Conservation (phyloP, 306 rosid genomes). For the Fragaria nilgerrensis region DNA sequence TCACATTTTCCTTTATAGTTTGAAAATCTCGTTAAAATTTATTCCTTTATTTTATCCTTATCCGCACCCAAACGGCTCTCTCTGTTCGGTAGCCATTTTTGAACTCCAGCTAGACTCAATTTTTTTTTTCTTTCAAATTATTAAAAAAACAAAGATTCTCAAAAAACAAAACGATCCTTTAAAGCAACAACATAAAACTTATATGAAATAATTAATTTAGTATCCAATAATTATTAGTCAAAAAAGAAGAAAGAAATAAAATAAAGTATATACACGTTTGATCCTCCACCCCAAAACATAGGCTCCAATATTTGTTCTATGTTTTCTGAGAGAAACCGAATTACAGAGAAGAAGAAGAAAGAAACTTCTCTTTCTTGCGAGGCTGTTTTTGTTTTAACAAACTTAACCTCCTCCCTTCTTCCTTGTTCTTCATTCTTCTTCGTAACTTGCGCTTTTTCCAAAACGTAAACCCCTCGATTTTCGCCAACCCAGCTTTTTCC, state of each 20-base stretch:
- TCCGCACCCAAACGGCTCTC: slow-evolving; percentile 12
- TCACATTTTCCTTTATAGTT: background rate
- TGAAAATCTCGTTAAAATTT: background rate
- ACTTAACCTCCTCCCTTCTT: slow-evolving; percentile 34
- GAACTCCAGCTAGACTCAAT: slow-evolving; percentile 28
- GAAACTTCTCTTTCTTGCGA: background rate
- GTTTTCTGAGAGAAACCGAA: background rate
- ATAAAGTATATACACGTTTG: background rate
- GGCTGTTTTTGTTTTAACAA: slow-evolving; percentile 22
- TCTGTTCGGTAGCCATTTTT: slow-evolving; percentile 23
- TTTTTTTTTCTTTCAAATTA: too few species aligned
- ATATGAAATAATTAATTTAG: slow-evolving; percentile 18
- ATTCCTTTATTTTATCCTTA: background rate
- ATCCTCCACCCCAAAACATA: slow-evolving; percentile 1
- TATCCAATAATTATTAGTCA: too few species aligned
- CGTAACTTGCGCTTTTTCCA: slow-evolving; percentile 41
- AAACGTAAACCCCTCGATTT: slow-evolving; percentile 34
- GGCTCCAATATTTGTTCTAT: background rate
- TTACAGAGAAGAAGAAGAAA: background rate
- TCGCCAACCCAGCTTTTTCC: slow-evolving; percentile 37
- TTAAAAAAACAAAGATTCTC: background rate
- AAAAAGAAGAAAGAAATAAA: background rate
- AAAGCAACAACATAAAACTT: slow-evolving; percentile 11
- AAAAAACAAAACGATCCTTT: slow-evolving; percentile 14
- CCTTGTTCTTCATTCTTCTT: background rate